These are phyloP conservation scores for Inga oerstediana DNA, from an alignment of 306 rosid species.

Conservation along the genomic window DNA sequence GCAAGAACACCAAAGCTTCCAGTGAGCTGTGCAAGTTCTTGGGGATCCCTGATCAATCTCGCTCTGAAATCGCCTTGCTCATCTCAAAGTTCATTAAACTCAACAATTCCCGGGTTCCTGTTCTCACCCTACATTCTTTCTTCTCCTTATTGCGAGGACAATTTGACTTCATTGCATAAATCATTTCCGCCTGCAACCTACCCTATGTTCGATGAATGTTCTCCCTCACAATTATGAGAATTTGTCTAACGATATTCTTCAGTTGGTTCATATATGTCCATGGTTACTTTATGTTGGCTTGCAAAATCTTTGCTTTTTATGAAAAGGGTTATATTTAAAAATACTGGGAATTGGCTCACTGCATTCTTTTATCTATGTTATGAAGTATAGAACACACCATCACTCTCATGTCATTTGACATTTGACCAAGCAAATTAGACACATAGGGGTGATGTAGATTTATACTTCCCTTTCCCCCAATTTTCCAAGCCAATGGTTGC, in stretches of 20 bases:
- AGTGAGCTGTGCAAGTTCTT: slow-evolving; percentile 60
- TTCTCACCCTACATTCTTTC: not conserved
- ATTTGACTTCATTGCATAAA: not conserved
- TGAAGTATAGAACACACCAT: not conserved
- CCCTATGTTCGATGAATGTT: slow-evolving; percentile 43
- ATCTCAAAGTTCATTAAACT: slow-evolving; percentile 65
- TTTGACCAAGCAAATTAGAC: not conserved
- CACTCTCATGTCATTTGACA: not conserved
- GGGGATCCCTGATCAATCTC: slow-evolving; percentile 51
- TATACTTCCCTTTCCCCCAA: not conserved
- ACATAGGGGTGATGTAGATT: not conserved
- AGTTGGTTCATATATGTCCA: not conserved
- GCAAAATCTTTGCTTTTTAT: not conserved
- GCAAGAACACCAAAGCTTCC: slow-evolving; percentile 37
- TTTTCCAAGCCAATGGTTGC: not conserved
- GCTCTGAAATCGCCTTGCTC: slow-evolving; percentile 47
- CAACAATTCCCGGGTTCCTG: slow-evolving; percentile 46
- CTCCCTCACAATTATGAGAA: slow-evolving; percentile 3
- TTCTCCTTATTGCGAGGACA: not conserved
- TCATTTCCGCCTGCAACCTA: not conserved
- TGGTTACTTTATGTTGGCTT: not conserved
- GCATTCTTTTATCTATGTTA: not conserved
- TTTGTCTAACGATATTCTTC: slow-evolving; percentile 2
- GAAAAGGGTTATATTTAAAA: not conserved
- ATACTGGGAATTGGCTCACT: not conserved